Evolutionary conservation across 805 yeast genomes (phyloP).

Genomic region (Sungouiella thailandica): DNA sequence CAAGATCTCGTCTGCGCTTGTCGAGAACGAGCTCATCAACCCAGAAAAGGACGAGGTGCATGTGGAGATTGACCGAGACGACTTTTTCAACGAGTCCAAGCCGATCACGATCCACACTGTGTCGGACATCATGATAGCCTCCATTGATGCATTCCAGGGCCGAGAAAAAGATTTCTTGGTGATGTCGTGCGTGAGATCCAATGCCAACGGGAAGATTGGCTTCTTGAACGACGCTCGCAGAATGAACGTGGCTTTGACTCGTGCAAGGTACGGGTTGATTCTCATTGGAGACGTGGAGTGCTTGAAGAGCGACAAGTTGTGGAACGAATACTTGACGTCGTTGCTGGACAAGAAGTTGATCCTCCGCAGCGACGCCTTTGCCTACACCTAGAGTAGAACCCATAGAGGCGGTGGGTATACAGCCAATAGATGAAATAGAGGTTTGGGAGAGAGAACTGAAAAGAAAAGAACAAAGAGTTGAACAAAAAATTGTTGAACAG

Average conservation of each 20-base stretch:
- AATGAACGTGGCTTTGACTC: slow-evolving; percentile 81
- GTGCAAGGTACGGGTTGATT: slow-evolving; percentile 79
- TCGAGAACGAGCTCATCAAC: slow-evolving; percentile 49
- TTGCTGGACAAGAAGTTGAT: slow-evolving; percentile 10
- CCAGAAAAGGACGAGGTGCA: slow-evolving; percentile 45
- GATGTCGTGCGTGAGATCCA: slow-evolving; percentile 58
- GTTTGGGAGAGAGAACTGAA: too few relatives aligned
- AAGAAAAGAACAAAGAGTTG: too few relatives aligned
- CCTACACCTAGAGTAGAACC: slow-evolving; percentile 4
- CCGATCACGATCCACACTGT: slow-evolving; percentile 47
- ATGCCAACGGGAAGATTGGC: slow-evolving; percentile 69
- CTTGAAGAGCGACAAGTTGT: slow-evolving; percentile 10
- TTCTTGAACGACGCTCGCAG: slow-evolving; percentile 83
- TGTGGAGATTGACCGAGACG: slow-evolving; percentile 59
- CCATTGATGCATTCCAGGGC: slow-evolving; percentile 56
- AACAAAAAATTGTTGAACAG: too few relatives aligned
- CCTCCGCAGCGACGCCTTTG: slow-evolving; percentile 5
- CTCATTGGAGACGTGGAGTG: slow-evolving; percentile 14
- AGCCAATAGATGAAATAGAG: too few relatives aligned
- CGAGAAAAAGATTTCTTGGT: slow-evolving; percentile 51
- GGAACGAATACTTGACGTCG: slow-evolving; percentile 14
- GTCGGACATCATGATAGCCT: slow-evolving; percentile 39
- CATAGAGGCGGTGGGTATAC: too few relatives aligned
- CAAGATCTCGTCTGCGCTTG: slow-evolving; percentile 46
- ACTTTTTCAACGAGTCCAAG: slow-evolving; percentile 40